phyloP scores from a whole-genome alignment of 106 monocot genomes.

The Allium sativum region DNA sequence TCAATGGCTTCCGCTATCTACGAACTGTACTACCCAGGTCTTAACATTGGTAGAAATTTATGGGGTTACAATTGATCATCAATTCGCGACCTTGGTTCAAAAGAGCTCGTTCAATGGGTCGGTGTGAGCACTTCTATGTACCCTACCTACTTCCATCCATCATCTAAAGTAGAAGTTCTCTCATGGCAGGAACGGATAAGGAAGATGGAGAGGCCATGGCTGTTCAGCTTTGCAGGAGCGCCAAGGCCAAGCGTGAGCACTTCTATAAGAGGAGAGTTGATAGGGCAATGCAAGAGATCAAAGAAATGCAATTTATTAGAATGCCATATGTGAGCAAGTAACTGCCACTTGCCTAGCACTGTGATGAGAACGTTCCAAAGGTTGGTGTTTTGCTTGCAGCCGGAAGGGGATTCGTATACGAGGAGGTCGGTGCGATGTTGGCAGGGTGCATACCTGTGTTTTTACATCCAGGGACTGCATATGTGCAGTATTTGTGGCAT shows the following conservation, averaged over 20 bases:
- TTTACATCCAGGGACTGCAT: constrained; percentile 55
- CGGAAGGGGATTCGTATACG: constrained; percentile 55
- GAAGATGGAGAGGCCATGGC: constrained; percentile 12
- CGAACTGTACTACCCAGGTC: constrained; percentile 18
- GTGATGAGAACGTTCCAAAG: constrained; percentile 34
- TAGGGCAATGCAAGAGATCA: constrained; percentile 19
- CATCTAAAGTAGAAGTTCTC: constrained; percentile 6
- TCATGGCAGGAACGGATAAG: constrained; percentile 32
- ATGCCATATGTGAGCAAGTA: constrained; percentile 9
- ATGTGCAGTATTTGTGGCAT: constrained; percentile 56
- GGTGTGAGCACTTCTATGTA: no score
- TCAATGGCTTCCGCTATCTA: constrained; percentile 12
- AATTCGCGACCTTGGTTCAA: constrained; percentile 8
- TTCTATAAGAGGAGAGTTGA: constrained; percentile 18
- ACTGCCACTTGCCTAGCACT: constrained; percentile 38
- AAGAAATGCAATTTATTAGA: constrained; percentile 19
- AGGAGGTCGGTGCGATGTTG: constrained; percentile 44
- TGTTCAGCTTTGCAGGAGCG: constrained; percentile 43
- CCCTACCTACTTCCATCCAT: constrained; percentile 42
- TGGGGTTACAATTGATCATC: constrained; percentile 15
- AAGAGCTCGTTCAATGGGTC: constrained; percentile 27
- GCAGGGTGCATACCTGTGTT: constrained; percentile 67
- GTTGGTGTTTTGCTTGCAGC: constrained; percentile 53
- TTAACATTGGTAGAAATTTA: constrained; percentile 13
- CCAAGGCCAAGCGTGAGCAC: constrained; percentile 17